phyloP scores from a whole-genome alignment of 225 moss, liverwort and hornwort species.

The Antitrichia curtipendula region DNA sequence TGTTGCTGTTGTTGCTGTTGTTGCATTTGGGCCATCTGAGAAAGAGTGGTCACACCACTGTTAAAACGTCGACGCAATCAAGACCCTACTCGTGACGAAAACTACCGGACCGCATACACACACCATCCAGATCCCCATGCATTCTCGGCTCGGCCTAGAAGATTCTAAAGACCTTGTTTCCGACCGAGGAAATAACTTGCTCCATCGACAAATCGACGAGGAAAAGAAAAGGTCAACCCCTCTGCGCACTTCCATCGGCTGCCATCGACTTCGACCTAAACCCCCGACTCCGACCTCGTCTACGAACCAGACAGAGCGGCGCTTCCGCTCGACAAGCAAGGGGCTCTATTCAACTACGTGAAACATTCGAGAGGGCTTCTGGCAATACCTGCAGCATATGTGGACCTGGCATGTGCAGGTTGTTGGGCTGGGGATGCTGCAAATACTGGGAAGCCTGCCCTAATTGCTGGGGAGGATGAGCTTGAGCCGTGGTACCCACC shows the following conservation, averaged over 20 bases:
- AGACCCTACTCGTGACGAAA: not conserved
- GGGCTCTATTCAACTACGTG: not conserved
- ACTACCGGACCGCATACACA: not conserved
- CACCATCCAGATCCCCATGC: not conserved
- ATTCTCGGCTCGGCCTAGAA: not conserved
- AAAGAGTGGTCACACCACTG: not conserved
- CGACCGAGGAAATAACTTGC: not conserved
- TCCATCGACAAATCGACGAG: not conserved
- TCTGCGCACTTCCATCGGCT: not conserved
- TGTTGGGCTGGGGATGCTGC: slow-evolving; percentile 27
- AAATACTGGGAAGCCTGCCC: slow-evolving; percentile 33
- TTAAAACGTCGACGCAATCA: not conserved
- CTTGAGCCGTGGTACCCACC: slow-evolving; percentile 14
- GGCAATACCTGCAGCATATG: slow-evolving; percentile 29
- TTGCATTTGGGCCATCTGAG: slow-evolving; percentile 34
- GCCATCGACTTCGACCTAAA: not conserved
- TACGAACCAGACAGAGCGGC: not conserved
- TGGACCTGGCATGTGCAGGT: slow-evolving; percentile 31
- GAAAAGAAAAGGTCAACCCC: not conserved
- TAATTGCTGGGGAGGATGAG: slow-evolving; percentile 33
- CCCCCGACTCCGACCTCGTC: not conserved
- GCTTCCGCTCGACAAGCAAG: not conserved
- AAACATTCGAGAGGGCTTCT: not conserved
- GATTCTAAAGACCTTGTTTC: not conserved
- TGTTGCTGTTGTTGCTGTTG: slow-evolving; percentile 26